Conservation (phyloP, 768 basidiomycete species). For the Phaeolepiota aurea region DNA sequence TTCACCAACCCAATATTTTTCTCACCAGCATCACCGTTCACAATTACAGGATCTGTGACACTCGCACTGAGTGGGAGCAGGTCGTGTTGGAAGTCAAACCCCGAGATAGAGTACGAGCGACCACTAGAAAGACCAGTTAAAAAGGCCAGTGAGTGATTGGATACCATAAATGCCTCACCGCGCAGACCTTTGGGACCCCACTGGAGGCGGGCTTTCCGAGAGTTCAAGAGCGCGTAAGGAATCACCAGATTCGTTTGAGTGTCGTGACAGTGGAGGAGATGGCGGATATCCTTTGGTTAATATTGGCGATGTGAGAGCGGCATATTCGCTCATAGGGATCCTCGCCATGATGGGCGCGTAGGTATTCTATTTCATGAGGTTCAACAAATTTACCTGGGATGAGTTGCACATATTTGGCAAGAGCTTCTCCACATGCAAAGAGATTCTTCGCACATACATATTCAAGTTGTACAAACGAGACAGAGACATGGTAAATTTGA, state of each 20-base stretch:
- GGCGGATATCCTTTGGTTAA: slow-evolving; percentile 25
- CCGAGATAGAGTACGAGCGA: slow-evolving; percentile 63
- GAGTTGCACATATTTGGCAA: slow-evolving; percentile 2
- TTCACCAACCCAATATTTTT: slow-evolving; percentile 74
- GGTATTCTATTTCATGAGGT: too few species aligned
- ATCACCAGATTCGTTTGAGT: slow-evolving; percentile 57
- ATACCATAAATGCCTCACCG: slow-evolving; percentile 18
- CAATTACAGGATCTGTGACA: slow-evolving; percentile 58
- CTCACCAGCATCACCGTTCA: slow-evolving; percentile 41
- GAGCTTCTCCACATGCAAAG: not conserved
- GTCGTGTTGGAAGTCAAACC: slow-evolving; percentile 74
- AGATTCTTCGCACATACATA: not conserved
- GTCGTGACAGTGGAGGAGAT: slow-evolving; percentile 27
- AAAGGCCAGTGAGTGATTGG: not conserved
- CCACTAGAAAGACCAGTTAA: slow-evolving; percentile 14
- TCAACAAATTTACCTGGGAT: not conserved
- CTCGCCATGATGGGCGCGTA: slow-evolving; percentile 39
- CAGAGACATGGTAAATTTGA: too few species aligned
- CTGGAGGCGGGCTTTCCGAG: slow-evolving; percentile 49
- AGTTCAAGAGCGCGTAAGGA: slow-evolving; percentile 77
- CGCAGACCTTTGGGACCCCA: slow-evolving; percentile 20
- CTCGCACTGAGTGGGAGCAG: slow-evolving; percentile 73
- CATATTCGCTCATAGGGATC: slow-evolving; percentile 31
- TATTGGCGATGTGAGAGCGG: slow-evolving; percentile 35
- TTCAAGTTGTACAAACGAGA: not conserved